A percentile compares a stretch with the other conserved stretches of the same genome.
These are phyloP conservation scores for Xylariaceae sp. DNA, from an alignment of 2,329 filamentous ascomycete species.

Conservation along the genomic window DNA sequence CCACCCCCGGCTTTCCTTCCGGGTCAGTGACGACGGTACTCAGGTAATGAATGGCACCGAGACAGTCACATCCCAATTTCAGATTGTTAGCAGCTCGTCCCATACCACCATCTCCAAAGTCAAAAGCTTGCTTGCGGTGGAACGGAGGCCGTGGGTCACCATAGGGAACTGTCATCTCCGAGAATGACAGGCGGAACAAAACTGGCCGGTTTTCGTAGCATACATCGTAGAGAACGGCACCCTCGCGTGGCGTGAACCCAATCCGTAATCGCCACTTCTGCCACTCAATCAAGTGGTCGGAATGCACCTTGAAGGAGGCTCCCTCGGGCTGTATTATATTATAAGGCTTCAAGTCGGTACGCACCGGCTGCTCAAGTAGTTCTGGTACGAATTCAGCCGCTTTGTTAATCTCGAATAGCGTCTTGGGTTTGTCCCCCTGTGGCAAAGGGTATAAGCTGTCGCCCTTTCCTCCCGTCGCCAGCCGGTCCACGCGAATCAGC, in stretches of 20 bases:
- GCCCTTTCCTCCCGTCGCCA: slow-evolving; percentile 42
- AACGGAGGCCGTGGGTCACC: slow-evolving; percentile 57
- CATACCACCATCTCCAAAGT: slow-evolving; percentile 61
- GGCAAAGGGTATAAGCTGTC: slow-evolving; percentile 40
- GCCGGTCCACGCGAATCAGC: slow-evolving; percentile 52
- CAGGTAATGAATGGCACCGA: slow-evolving; percentile 58
- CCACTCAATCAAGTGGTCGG: slow-evolving; percentile 31
- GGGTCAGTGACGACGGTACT: slow-evolving; percentile 47
- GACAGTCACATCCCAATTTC: slow-evolving; percentile 60
- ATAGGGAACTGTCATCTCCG: slow-evolving; percentile 60
- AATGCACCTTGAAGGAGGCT: slow-evolving; percentile 30
- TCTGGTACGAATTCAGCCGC: slow-evolving; percentile 46
- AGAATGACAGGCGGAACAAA: slow-evolving; percentile 53
- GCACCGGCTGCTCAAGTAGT: slow-evolving; percentile 41
- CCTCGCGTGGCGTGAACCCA: slow-evolving; percentile 56
- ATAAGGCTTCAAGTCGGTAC: slow-evolving; percentile 60
- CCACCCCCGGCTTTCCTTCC: slow-evolving; percentile 48
- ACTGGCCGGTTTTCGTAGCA: slow-evolving; percentile 55
- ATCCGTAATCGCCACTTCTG: slow-evolving; percentile 55
- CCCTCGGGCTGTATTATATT: slow-evolving; percentile 59
- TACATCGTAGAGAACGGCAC: slow-evolving; percentile 57
- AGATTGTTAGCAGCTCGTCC: slow-evolving; percentile 62
- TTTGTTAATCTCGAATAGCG: slow-evolving; percentile 39
- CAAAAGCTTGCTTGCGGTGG: slow-evolving; percentile 62
- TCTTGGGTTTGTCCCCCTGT: slow-evolving; percentile 34